phyloP scores from a whole-genome alignment of 305 asterid genomes.

The Fraxinus ornus region DNA sequence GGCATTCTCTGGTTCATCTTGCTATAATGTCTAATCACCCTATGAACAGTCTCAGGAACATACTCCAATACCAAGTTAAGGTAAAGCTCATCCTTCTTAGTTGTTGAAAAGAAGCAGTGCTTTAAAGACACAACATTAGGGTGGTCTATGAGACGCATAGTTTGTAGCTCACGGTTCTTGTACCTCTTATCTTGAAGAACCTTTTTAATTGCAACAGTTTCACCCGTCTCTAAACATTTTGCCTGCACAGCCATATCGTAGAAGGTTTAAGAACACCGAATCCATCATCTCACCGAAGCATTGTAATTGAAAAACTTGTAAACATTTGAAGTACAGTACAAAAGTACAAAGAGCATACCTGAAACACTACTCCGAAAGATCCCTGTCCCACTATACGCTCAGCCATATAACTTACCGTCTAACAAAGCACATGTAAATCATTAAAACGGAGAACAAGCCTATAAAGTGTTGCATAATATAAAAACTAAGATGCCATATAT shows the following conservation, averaged over 20 bases:
- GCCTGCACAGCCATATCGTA: conserved; percentile 47
- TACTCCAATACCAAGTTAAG: conserved; percentile 82
- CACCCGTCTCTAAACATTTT: conserved; percentile 79
- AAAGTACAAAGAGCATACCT: conserved; percentile 39
- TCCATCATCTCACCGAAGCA: neutral
- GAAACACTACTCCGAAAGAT: conserved; percentile 83
- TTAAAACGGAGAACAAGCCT: neutral
- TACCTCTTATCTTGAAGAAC: conserved; percentile 86
- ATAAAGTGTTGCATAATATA: neutral
- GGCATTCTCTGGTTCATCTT: conserved; percentile 85
- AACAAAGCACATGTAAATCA: conserved; percentile 6
- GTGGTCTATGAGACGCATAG: conserved; percentile 80
- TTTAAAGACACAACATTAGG: conserved; percentile 65
- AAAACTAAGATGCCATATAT: neutral
- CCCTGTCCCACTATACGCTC: conserved; percentile 84
- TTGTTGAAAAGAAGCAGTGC: conserved; percentile 80
- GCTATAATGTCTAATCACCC: conserved; percentile 76
- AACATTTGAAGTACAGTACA: neutral
- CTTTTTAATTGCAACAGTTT: no score
- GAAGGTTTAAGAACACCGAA: neutral
- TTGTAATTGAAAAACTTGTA: neutral
- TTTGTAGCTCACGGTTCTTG: conserved; percentile 85
- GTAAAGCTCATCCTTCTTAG: conserved; percentile 72
- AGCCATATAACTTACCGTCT: conserved; percentile 88
- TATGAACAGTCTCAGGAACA: conserved; percentile 80